Base-by-base conservation (phyloP, 768 basidiomycete genomes). In the Boletus eberwhitei region DNA sequence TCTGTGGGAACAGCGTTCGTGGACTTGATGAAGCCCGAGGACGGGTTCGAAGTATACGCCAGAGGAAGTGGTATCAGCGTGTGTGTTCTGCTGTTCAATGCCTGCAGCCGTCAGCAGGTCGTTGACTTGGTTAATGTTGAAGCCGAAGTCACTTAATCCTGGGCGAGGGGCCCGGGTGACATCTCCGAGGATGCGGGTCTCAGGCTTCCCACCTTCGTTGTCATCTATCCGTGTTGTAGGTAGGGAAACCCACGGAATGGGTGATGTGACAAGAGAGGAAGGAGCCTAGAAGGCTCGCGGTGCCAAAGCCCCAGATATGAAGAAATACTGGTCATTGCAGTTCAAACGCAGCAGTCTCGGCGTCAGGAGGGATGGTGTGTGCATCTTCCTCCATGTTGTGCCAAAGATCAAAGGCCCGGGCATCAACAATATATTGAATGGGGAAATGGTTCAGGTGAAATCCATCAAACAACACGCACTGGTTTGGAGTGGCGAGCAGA, bases 121-220 rank as follows among this genome's bases (percentile, higher is more conserved):
- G 41, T 42, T 63, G 40, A 72, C 71, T 52, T 67, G 64, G 21
- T 49, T 64, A 8, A 71, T 68, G 40, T 64, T 70, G n/a, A 71
- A 72, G 37, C 66, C 62, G 8, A 73, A 68, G 29, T 68, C 73
- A 16, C 71, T 69, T 21, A 73, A 14, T 0, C 75, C 73, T n/a
- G 80, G 75, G 9, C 82, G 77, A 16, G 87, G 87, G 1, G n/a
- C n/a, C n/a, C n/a, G n/a, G n/a, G 87, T 89, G 36, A 82, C 84
- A 60, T 88, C 87, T 5, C 70, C 70, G 6, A 73, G 62, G 48
- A 67, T 52, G 34, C 62, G 64, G 17, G 55, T 3, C 0, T 45
- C 58, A n/a, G 57, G 35, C 43, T 67, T 64, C 9, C 53, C 49
- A 9, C 53, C 43, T 19, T 68, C 59, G 17, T 36, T 49, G 19